Percentiles rank a stretch among this genome's conserved stretches.
phyloP scores from a whole-genome alignment of 495 filamentous ascomycete genomes.

The Filosporella fistucella region DNA sequence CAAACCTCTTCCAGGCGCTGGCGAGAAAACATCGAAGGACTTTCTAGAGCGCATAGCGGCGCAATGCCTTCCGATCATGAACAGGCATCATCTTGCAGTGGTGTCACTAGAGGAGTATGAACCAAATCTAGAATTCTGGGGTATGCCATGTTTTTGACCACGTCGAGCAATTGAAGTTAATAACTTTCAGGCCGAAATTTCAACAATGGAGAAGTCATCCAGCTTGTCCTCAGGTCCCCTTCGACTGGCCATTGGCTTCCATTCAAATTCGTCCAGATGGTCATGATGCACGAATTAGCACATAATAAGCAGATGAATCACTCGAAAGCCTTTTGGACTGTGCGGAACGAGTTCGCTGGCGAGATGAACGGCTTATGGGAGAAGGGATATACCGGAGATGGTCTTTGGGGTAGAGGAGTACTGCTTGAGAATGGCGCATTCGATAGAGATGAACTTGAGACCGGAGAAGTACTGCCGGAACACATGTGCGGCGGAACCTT shows the following conservation, averaged over 20 bases:
- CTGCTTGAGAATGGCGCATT: constrained; percentile 54
- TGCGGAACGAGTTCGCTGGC: constrained; percentile 59
- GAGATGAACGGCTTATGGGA: constrained; percentile 62
- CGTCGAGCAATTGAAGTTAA: background rate
- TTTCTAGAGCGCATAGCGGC: constrained; percentile 75
- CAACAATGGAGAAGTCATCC: constrained; percentile 79
- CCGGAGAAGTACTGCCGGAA: constrained; percentile 50
- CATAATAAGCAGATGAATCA: constrained; percentile 87
- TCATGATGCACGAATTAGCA: constrained; percentile 79
- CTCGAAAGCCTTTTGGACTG: constrained; percentile 54
- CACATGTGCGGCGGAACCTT: constrained; percentile 70
- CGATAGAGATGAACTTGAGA: constrained; percentile 42
- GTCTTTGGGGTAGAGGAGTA: constrained; percentile 68
- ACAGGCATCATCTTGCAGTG: constrained; percentile 58
- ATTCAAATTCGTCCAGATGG: constrained; percentile 74
- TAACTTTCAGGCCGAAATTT: constrained; percentile 62
- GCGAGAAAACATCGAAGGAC: constrained; percentile 55
- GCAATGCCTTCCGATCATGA: constrained; percentile 74
- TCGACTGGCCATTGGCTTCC: constrained; percentile 63
- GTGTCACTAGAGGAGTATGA: constrained; percentile 74
- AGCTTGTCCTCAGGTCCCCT: constrained; percentile 66
- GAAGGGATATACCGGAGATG: constrained; percentile 66
- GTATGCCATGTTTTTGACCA: background rate
- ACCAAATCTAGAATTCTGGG: constrained; percentile 63
- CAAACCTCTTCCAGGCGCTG: constrained; percentile 60